These are phyloP conservation scores for Xylaria multiplex DNA, from an alignment of 2,329 filamentous ascomycete genomes.

Conservation along the genomic window DNA sequence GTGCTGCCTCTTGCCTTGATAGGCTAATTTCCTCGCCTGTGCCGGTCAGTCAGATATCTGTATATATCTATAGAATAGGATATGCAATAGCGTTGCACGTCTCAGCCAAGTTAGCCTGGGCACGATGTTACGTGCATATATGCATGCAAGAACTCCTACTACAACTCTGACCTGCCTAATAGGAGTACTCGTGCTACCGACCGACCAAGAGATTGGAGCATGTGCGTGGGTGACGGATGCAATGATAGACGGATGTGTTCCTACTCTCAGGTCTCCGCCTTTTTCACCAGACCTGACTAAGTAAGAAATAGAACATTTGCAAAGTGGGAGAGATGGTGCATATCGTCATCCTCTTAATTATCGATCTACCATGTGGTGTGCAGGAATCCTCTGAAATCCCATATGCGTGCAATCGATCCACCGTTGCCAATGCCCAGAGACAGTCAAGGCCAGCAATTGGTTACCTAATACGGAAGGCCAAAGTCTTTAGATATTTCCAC, in stretches of 20 bases:
- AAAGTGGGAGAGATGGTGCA: neutral
- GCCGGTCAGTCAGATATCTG: slow-evolving; percentile 22
- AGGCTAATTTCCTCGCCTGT: slow-evolving; percentile 30
- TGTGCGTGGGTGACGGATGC: slow-evolving; percentile 11
- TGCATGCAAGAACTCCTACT: slow-evolving; percentile 39
- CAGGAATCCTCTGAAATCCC: slow-evolving; percentile 31
- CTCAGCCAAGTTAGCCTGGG: slow-evolving; percentile 39
- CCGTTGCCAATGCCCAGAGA: slow-evolving; percentile 14
- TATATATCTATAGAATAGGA: slow-evolving; percentile 36
- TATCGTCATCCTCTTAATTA: slow-evolving; percentile 10
- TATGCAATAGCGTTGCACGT: slow-evolving; percentile 39
- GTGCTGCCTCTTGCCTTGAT: slow-evolving; percentile 30
- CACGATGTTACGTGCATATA: slow-evolving; percentile 39
- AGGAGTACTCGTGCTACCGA: slow-evolving; percentile 23
- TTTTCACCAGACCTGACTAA: slow-evolving; percentile 1
- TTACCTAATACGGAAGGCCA: slow-evolving; percentile 22
- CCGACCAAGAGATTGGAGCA: slow-evolving; percentile 14
- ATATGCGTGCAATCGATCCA: slow-evolving; percentile 22
- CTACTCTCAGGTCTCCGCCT: slow-evolving; percentile 8
- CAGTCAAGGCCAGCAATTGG: slow-evolving; percentile 11
- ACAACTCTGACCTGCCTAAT: slow-evolving; percentile 37
- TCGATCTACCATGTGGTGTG: slow-evolving; percentile 9
- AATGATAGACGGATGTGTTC: slow-evolving; percentile 9
- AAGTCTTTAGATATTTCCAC: neutral
- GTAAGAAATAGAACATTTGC: slow-evolving; percentile 13